These are phyloP conservation scores for Penicillium nucicola DNA, from an alignment of 495 filamentous ascomycete genomes.

Conservation along the genomic window DNA sequence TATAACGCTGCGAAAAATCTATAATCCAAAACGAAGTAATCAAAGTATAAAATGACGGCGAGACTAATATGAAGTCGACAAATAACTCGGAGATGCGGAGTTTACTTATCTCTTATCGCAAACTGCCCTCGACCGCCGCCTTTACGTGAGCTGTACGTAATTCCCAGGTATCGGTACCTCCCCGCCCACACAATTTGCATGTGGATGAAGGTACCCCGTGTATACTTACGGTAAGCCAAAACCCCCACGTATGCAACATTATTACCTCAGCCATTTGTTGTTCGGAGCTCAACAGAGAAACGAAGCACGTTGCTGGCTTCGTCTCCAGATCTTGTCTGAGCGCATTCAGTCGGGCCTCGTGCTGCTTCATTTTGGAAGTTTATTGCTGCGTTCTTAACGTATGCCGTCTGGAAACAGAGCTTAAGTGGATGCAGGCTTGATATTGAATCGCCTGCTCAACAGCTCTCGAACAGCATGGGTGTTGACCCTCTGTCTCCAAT, in stretches of 20 bases:
- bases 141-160: background rate
- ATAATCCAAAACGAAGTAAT: background rate
- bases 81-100: constrained; percentile 12
- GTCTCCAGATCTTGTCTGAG: background rate
- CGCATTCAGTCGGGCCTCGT: background rate
- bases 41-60: background rate
- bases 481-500: constrained; percentile 83
- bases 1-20: background rate
- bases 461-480: constrained; percentile 62
- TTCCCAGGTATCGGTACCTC: background rate
- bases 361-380: background rate
- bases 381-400: constrained; percentile 7
- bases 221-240: background rate
- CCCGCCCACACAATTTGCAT: background rate
- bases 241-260: background rate
- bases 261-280: constrained; percentile 2
- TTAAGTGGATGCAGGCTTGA: constrained; percentile 37
- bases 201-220: background rate
- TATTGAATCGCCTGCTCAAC: constrained; percentile 28
- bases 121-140: background rate
- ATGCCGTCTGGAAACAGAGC: constrained; percentile 22
- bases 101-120: constrained; percentile 4
- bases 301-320: background rate
- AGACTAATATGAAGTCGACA: background rate
- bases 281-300: constrained; percentile 6